Evolutionary conservation across 75 land plant species (phyloP), one percentile per base, ranked within the genome.

Genomic region (Pseudotsuga menziesii): DNA sequence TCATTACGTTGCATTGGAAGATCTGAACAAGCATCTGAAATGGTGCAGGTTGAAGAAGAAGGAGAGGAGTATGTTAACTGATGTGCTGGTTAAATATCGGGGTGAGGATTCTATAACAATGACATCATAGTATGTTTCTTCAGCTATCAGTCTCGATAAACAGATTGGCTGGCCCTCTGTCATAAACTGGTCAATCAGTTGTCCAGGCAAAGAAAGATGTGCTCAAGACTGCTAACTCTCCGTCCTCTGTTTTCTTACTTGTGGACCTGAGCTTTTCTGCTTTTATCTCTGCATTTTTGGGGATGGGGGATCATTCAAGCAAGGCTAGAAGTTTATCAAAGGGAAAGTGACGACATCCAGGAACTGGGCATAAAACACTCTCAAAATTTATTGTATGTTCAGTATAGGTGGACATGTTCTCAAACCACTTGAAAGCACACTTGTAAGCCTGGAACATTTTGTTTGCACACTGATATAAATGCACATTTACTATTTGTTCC

Each of bases 11-110:
- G 22, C 52, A 39, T 69, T 41, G 22, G 72, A n/a, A 20, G 48
- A 36, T 69, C 52, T 11, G 11, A 20, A 44, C 3, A 41, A 4
- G 20, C 11, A 4, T 79, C 76, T 74, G 75, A 22, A 17, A 54
- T 52, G 58, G 26, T 55, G 72, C 88, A 90, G 92, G 76, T 83
- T 90, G 74, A 88, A 80, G 77, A 56, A 80, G 52, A 85, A 78
- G 78, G 92, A 88, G 62, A 90, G 82, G 67, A 80, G 75, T 73
- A 58, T 85, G 72, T 77, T 90, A 67, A 73, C 84, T 2, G 92
- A 60, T n/a, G 92, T 90, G 29, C 82, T 85, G 75, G 82, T 89
- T 39, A 90, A 85, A 66, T 90, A 90, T 77, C 81, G 81, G 29
- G 39, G 4, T 73, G 81, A 89, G 39, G 55, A 86, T 61, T 52